Percentiles rank a stretch among this genome's conserved stretches.
These are phyloP conservation scores for Pythium utonaiense DNA, from an alignment of 352 stramenopile genomes.

Conservation along the genomic window DNA sequence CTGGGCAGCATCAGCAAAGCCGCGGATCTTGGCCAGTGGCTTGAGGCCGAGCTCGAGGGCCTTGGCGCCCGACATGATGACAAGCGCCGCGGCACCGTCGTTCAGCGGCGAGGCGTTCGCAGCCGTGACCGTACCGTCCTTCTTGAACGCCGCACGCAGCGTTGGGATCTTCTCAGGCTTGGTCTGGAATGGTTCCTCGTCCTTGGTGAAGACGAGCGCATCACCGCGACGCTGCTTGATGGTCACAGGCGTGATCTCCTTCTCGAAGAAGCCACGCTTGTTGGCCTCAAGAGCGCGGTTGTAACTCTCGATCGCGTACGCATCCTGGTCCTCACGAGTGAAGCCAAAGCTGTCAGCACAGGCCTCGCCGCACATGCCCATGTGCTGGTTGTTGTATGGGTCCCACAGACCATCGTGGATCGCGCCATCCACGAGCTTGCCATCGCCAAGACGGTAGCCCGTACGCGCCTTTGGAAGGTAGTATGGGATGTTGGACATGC, in stretches of 20 bases:
- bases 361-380: conserved; percentile 95
- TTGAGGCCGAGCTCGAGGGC: conserved; percentile 78
- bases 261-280: conserved; percentile 82
- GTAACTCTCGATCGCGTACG: conserved; percentile 93
- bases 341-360: conserved; percentile 92
- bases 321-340: conserved; percentile 94
- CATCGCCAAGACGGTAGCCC: conserved; percentile 92
- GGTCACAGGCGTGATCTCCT: conserved; percentile 90
- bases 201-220: conserved; percentile 68
- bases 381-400: conserved; percentile 95
- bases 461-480: conserved; percentile 92
- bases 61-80: conserved; percentile 93
- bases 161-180: conserved; percentile 90
- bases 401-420: conserved; percentile 97
- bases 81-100: conserved; percentile 94
- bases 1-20: conserved; percentile 82
- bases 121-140: conserved; percentile 95
- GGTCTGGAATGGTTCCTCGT: conserved; percentile 92
- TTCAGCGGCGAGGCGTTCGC: conserved; percentile 97
- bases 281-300: conserved; percentile 65
- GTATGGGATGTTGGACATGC: conserved; percentile 98
- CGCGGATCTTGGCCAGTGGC: conserved; percentile 71
- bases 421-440: conserved; percentile 84
- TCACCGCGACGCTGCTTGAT: conserved; percentile 68
- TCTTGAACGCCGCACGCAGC: conserved; percentile 93